Percentiles rank a stretch among this genome's conserved stretches.
Evolutionary conservation across 1,284 basidiomycete genomes (phyloP).

Genomic region (Ganoderma lingzhi): DNA sequence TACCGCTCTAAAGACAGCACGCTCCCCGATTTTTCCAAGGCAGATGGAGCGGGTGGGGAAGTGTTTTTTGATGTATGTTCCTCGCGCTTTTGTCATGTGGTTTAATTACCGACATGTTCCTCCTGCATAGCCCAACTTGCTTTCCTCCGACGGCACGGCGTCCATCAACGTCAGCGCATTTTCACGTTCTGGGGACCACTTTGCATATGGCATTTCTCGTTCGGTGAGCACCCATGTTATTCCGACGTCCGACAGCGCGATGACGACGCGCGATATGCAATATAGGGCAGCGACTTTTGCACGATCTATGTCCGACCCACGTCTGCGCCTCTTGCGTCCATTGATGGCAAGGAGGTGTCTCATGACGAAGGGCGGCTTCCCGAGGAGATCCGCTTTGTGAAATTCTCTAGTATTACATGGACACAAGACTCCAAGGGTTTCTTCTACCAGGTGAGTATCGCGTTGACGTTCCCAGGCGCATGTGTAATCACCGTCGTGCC

Average conservation of each 20-base stretch:
- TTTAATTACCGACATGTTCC: background rate
- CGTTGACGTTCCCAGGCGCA: constrained; percentile 4
- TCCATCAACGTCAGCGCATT: constrained; percentile 67
- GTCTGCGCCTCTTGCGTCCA: constrained; percentile 58
- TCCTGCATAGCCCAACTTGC: constrained; percentile 64
- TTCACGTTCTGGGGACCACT: constrained; percentile 74
- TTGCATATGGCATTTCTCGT: constrained; percentile 79
- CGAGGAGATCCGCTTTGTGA: constrained; percentile 79
- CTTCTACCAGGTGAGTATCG: constrained; percentile 74
- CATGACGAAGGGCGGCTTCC: constrained; percentile 61
- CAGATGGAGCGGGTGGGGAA: constrained; percentile 59
- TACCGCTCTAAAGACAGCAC: constrained; percentile 67
- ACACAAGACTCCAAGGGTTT: constrained; percentile 82
- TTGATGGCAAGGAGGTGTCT: constrained; percentile 47
- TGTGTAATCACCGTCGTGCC: constrained; percentile 12
- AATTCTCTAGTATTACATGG: constrained; percentile 79
- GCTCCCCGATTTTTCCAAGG: constrained; percentile 58
- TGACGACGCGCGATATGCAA: constrained; percentile 15
- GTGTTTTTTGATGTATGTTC: constrained; percentile 78
- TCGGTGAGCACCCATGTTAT: constrained; percentile 53
- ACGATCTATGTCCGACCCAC: constrained; percentile 76
- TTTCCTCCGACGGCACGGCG: constrained; percentile 79
- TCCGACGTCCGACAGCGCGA: constrained; percentile 29
- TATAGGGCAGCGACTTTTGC: constrained; percentile 78
- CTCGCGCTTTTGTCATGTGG: constrained; percentile 16